Evolutionary conservation across 1,284 basidiomycete genomes (phyloP).

Genomic region (Leccinum cinnamomeum): DNA sequence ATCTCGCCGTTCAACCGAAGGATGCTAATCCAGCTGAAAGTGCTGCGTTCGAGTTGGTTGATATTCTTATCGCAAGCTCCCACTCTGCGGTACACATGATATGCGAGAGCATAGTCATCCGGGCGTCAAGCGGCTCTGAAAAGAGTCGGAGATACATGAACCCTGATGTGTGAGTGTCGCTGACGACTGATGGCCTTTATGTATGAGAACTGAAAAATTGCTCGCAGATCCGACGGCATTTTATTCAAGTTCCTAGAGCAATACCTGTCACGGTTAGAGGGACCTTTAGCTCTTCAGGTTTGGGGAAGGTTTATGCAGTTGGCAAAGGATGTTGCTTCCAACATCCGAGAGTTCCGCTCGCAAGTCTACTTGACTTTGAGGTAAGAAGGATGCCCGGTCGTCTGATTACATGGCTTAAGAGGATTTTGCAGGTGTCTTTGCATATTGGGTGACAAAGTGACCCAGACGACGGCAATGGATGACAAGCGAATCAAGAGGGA

Average conservation of each 20-base stretch:
- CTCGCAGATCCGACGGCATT: conserved; percentile 58
- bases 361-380: conserved; percentile 76
- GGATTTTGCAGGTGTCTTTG: conserved; percentile 65
- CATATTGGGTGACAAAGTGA: conserved; percentile 80
- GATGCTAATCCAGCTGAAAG: conserved; percentile 43
- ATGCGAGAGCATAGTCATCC: conserved; percentile 76
- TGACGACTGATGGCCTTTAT: not conserved
- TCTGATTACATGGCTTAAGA: conserved; percentile 16
- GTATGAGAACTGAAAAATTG: conserved; percentile 3
- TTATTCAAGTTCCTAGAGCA: conserved; percentile 87
- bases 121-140: conserved; percentile 55
- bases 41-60: conserved; percentile 79
- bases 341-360: conserved; percentile 60
- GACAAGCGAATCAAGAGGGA: conserved; percentile 89
- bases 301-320: conserved; percentile 83
- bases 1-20: conserved; percentile 46
- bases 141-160: conserved; percentile 60
- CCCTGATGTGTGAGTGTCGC: conserved; percentile 58
- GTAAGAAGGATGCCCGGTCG: conserved; percentile 40
- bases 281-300: conserved; percentile 87
- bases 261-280: conserved; percentile 84
- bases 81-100: conserved; percentile 89
- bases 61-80: conserved; percentile 81
- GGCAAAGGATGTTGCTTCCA: conserved; percentile 73
- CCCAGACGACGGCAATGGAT: conserved; percentile 86